Percentiles rank a stretch among this genome's conserved stretches.
phyloP scores from a whole-genome alignment of 805 yeast species.

The Candida silvatica region DNA sequence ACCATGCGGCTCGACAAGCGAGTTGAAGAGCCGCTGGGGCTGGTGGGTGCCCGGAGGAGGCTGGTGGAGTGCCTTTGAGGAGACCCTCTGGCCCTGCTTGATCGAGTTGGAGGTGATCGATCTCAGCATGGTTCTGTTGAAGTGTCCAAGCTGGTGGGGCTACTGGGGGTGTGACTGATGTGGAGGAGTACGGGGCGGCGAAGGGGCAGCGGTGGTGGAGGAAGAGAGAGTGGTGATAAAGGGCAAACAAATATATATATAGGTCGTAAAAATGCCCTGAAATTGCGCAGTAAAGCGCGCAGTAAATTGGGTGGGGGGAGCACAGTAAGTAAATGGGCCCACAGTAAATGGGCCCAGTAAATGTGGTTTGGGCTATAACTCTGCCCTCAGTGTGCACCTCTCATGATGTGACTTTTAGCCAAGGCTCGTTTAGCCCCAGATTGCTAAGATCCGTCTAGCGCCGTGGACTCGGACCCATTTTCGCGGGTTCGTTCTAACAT shows the following conservation, averaged over 20 bases:
- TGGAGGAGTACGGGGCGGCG: neutral
- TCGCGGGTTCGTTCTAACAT: too few species aligned
- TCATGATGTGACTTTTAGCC: too few species aligned
- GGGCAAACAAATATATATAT: neutral
- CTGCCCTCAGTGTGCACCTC: too few species aligned
- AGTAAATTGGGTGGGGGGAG: too few species aligned
- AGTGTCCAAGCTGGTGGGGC: neutral
- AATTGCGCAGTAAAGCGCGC: too few species aligned
- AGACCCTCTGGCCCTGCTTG: conserved; percentile 25
- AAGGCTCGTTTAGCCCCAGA: too few species aligned
- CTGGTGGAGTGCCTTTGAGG: conserved; percentile 22
- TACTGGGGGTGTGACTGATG: neutral
- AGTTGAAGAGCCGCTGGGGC: conserved; percentile 16
- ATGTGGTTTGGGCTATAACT: too few species aligned
- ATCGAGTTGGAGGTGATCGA: conserved; percentile 20
- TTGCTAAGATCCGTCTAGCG: too few species aligned
- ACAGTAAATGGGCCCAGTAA: too few species aligned
- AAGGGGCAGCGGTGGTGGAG: neutral
- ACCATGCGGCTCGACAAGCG: conserved; percentile 11
- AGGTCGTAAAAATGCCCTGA: neutral
- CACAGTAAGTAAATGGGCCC: too few species aligned
- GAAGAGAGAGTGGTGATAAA: neutral
- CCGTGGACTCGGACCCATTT: too few species aligned
- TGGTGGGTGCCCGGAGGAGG: conserved; percentile 12
- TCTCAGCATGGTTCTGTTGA: conserved; percentile 20